These are phyloP conservation scores for Myriosclerotinia scirpicola DNA, from an alignment of 2,329 filamentous ascomycete species.

Conservation along the genomic window DNA sequence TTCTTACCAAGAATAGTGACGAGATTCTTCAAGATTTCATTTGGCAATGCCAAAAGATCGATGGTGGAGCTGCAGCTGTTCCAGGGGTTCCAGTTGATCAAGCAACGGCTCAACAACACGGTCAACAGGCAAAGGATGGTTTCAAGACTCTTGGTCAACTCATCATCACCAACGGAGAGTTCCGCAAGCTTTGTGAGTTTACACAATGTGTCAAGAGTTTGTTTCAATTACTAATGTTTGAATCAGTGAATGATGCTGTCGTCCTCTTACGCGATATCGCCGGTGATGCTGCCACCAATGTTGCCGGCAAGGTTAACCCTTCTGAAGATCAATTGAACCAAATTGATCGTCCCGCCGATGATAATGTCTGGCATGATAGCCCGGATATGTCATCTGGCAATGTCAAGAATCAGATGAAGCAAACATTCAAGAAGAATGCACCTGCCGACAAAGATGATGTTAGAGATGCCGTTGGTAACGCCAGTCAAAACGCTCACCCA, in stretches of 20 bases:
- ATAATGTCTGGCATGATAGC: slow-evolving; percentile 91
- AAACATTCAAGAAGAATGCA: slow-evolving; percentile 54
- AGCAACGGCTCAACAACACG: slow-evolving; percentile 77
- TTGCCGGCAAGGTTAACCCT: slow-evolving; percentile 73
- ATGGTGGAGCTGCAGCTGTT: slow-evolving; percentile 57
- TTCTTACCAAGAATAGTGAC: slow-evolving; percentile 92
- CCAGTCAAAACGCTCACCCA: slow-evolving; percentile 57
- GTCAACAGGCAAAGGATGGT: slow-evolving; percentile 78
- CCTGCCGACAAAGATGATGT: slow-evolving; percentile 57
- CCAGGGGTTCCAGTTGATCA: slow-evolving; percentile 72
- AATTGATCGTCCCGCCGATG: slow-evolving; percentile 80
- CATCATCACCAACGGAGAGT: slow-evolving; percentile 90
- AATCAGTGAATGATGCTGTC: slow-evolving; percentile 69
- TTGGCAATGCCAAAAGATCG: slow-evolving; percentile 83
- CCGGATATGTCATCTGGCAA: slow-evolving; percentile 72
- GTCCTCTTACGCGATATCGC: slow-evolving; percentile 86
- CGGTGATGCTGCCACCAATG: slow-evolving; percentile 81
- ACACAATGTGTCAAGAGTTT: neutral
- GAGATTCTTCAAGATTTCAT: slow-evolving; percentile 96
- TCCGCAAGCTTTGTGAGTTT: slow-evolving; percentile 33
- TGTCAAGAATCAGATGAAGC: slow-evolving; percentile 67
- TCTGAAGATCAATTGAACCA: slow-evolving; percentile 72
- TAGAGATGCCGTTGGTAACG: slow-evolving; percentile 58
- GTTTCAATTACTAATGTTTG: slow-evolving; percentile 30
- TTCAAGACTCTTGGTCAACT: slow-evolving; percentile 85